These are phyloP conservation scores for Sonneratia caseolaris DNA, from an alignment of 345 rosid genomes.

Conservation along the genomic window DNA sequence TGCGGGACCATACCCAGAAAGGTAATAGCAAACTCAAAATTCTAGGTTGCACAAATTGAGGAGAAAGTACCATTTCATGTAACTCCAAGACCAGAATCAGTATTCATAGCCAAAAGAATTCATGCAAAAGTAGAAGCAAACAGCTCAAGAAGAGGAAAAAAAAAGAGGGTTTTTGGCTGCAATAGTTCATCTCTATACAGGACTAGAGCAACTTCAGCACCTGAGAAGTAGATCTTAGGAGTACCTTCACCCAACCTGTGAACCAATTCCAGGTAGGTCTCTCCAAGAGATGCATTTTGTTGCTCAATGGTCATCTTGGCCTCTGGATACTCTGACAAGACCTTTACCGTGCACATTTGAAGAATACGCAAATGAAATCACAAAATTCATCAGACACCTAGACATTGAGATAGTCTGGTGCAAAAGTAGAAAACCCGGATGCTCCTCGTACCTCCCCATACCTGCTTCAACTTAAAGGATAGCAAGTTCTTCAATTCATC, in stretches of 20 bases:
- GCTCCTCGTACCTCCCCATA: slow-evolving; percentile 69
- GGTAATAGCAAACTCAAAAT: not conserved
- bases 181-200: not conserved
- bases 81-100: too few relatives aligned
- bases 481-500: slow-evolving; percentile 61
- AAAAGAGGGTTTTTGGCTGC: not conserved
- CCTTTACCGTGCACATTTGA: slow-evolving; percentile 30
- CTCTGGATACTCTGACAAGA: slow-evolving; percentile 78
- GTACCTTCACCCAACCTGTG: slow-evolving; percentile 55
- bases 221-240: not conserved
- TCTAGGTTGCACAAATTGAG: not conserved
- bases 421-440: not conserved
- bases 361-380: not conserved
- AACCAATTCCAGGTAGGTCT: slow-evolving; percentile 48
- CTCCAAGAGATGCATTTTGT: slow-evolving; percentile 60
- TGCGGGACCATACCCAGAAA: not conserved
- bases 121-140: too few relatives aligned
- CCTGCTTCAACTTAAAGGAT: slow-evolving; percentile 92
- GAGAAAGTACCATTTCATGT: too few relatives aligned
- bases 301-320: slow-evolving; percentile 50
- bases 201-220: not conserved
- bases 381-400: not conserved
- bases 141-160: too few relatives aligned
- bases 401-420: too few relatives aligned
- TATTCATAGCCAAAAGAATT: too few relatives aligned